Conservation (phyloP, 805 yeast species). For the Lachancea mirantina region DNA sequence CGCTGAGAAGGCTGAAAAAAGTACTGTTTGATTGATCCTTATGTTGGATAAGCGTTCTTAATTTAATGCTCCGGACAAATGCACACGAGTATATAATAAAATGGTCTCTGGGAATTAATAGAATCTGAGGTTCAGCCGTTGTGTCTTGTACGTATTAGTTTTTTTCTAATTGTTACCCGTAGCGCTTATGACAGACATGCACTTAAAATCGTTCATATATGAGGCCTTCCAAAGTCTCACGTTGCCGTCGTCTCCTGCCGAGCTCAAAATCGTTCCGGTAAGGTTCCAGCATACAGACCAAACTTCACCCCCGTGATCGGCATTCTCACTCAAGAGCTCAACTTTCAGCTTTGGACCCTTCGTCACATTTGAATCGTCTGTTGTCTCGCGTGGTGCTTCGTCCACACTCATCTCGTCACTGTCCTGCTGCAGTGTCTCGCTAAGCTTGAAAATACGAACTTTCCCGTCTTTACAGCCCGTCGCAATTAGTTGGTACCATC, state of each 20-base stretch:
- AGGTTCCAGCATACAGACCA: conserved; percentile 96
- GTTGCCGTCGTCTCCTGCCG: conserved; percentile 94
- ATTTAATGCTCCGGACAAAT: no score
- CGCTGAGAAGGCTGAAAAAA: no score
- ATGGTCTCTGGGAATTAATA: no score
- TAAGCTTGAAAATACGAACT: conserved; percentile 75
- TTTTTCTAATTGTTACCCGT: conserved; percentile 31
- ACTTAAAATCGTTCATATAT: conserved; percentile 78
- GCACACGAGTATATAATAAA: no score
- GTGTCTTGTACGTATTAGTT: no score
- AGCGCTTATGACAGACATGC: conserved; percentile 78
- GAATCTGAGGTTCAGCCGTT: no score
- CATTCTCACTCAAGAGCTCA: conserved; percentile 58
- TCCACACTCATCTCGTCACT: conserved; percentile 15
- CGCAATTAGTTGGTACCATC: conserved; percentile 80
- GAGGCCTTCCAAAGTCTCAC: conserved; percentile 88
- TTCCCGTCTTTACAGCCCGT: conserved; percentile 95
- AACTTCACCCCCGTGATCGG: conserved; percentile 79
- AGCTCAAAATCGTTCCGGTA: conserved; percentile 85
- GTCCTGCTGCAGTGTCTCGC: conserved; percentile 31
- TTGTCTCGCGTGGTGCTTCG: conserved; percentile 10
- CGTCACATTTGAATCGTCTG: neutral
- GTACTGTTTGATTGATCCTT: no score
- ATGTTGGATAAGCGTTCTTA: no score
- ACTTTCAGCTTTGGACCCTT: conserved; percentile 32